These are phyloP conservation scores for Apiospora marii DNA, from an alignment of 2,329 filamentous ascomycete genomes.

Conservation along the genomic window DNA sequence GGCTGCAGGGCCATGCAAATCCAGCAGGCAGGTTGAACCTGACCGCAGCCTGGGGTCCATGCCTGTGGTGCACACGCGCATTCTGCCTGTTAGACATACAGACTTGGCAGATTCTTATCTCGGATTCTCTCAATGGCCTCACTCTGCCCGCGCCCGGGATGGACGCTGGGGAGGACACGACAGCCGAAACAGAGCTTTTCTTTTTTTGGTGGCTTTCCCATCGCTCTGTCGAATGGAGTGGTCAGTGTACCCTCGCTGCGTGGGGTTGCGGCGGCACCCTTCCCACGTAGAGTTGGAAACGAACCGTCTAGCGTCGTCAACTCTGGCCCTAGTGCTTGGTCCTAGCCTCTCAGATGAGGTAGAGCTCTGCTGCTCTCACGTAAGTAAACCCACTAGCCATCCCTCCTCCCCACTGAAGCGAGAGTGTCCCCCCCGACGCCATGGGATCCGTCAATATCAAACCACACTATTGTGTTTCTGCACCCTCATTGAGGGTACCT, in stretches of 20 bases:
- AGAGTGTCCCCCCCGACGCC: neutral
- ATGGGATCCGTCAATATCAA: conserved; percentile 1
- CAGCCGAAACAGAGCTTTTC: conserved; percentile 19
- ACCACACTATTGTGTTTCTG: conserved; percentile 19
- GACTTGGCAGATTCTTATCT: conserved; percentile 14
- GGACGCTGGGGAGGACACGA: conserved; percentile 18
- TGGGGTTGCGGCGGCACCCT: conserved; percentile 17
- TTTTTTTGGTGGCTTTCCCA: conserved; percentile 19
- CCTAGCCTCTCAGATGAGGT: conserved; percentile 13
- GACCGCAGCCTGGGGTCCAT: neutral
- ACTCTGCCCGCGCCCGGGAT: neutral
- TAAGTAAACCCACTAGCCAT: conserved; percentile 4
- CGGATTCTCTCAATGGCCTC: neutral
- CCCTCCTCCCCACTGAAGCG: conserved; percentile 7
- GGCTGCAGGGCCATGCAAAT: neutral
- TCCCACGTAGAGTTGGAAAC: conserved; percentile 19
- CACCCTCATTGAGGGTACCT: neutral
- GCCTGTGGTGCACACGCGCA: neutral
- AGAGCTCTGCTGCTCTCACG: conserved; percentile 15
- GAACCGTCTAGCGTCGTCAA: conserved; percentile 16
- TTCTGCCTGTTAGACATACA: conserved; percentile 10
- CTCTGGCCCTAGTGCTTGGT: conserved; percentile 9
- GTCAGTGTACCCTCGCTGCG: conserved; percentile 9
- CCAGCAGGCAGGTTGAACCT: neutral
- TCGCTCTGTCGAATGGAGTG: conserved; percentile 1